phyloP scores from a whole-genome alignment of 768 basidiomycete genomes.

The Leccinum longicurvipes region DNA sequence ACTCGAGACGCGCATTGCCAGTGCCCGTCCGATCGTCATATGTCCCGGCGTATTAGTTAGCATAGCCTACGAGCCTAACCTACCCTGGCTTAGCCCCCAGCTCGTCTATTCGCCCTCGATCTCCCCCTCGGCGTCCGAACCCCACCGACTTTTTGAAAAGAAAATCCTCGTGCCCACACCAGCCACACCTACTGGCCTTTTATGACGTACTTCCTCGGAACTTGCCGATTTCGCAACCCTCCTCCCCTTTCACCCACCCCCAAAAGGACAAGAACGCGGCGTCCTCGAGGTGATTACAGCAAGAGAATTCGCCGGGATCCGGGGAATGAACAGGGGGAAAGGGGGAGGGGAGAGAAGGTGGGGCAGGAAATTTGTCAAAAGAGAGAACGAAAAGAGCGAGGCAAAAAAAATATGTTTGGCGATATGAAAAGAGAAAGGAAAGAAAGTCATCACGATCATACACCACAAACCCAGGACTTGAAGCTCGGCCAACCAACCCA shows the following conservation, averaged over 20 bases:
- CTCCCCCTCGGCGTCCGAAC: neutral
- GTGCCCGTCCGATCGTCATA: neutral
- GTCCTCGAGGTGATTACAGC: conserved; percentile 32
- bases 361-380: conserved; percentile 3
- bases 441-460: neutral
- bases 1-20: neutral
- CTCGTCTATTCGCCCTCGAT: neutral
- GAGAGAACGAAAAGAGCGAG: neutral
- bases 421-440: conserved; percentile 13
- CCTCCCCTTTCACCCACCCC: neutral
- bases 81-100: neutral
- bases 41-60: neutral
- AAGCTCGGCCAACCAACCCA: neutral
- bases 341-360: neutral
- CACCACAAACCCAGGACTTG: neutral
- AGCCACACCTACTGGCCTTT: neutral
- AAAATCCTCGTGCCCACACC: conserved; percentile 16
- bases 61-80: neutral
- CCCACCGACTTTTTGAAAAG: neutral
- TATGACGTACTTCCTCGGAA: neutral
- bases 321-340: neutral
- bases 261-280: conserved; percentile 16
- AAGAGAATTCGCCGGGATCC: conserved; percentile 9
- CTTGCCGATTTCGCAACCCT: neutral
- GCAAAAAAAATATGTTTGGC: neutral